A percentile compares a stretch with the other conserved stretches of the same genome.
Evolutionary conservation across 805 yeast genomes (phyloP).

Genomic region (Jamesozyma jinghongensis): DNA sequence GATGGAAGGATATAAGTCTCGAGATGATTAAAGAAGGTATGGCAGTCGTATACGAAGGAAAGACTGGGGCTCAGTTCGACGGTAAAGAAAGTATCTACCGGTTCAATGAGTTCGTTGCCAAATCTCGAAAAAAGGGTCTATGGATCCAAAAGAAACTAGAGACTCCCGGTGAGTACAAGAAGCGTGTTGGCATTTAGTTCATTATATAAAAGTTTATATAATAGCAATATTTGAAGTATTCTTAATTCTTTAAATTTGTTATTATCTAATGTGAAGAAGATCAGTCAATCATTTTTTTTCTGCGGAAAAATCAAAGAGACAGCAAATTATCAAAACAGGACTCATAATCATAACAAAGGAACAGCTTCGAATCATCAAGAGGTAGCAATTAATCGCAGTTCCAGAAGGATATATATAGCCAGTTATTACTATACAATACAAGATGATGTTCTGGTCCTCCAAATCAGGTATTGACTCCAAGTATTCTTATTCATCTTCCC

Average conservation of each 20-base stretch:
- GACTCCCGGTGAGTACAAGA: constrained; percentile 79
- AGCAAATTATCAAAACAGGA: too few species aligned
- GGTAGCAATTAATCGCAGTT: too few species aligned
- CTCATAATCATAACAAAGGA: too few species aligned
- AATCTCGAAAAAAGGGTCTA: constrained; percentile 48
- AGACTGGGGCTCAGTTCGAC: constrained; percentile 75
- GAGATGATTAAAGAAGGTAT: constrained; percentile 81
- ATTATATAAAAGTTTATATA: too few species aligned
- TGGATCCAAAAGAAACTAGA: constrained; percentile 51
- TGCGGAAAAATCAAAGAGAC: background rate
- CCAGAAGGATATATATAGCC: too few species aligned
- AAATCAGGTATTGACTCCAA: constrained; percentile 53
- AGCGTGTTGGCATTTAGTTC: constrained; percentile 4
- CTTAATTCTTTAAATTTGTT: too few species aligned
- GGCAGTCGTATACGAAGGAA: constrained; percentile 83
- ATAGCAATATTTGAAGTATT: too few species aligned
- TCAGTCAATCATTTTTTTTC: too few species aligned
- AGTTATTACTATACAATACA: background rate
- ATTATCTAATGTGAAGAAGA: too few species aligned
- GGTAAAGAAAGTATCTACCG: constrained; percentile 56
- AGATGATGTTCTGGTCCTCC: constrained; percentile 28
- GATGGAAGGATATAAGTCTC: constrained; percentile 70
- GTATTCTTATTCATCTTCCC: constrained; percentile 61
- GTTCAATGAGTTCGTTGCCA: constrained; percentile 52
- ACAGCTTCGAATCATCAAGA: too few species aligned